Percentiles rank a stretch among this genome's conserved stretches.
Conservation (phyloP, 2,329 filamentous ascomycete genomes). For the Trichophyton equinum region DNA sequence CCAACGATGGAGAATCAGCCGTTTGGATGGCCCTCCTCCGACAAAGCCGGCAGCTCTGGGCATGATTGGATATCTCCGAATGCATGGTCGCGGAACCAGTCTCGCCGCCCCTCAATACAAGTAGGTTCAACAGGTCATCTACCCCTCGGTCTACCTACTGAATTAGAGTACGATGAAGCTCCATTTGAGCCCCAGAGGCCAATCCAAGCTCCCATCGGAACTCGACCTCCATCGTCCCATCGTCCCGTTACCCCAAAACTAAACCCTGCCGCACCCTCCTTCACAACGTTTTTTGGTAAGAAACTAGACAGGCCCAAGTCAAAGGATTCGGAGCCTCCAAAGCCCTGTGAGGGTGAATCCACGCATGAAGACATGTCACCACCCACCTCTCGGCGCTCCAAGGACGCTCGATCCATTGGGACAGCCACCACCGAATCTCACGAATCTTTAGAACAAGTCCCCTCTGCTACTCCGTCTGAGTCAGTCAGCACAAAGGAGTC, state of each 20-base stretch:
- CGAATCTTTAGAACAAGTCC: slow-evolving; percentile 37
- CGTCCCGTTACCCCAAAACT: slow-evolving; percentile 48
- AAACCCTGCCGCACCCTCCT: slow-evolving; percentile 81
- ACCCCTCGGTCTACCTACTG: slow-evolving; percentile 42
- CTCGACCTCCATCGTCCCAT: slow-evolving; percentile 51
- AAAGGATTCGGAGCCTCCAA: slow-evolving; percentile 18
- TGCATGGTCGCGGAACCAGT: slow-evolving; percentile 64
- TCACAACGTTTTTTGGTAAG: slow-evolving; percentile 58
- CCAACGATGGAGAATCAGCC: slow-evolving; percentile 68
- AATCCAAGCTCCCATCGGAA: slow-evolving; percentile 62
- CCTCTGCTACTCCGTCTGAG: slow-evolving; percentile 32
- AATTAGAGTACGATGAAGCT: slow-evolving; percentile 37
- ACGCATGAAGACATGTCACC: slow-evolving; percentile 28
- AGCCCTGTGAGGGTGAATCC: slow-evolving; percentile 19
- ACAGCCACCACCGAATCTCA: slow-evolving; percentile 36
- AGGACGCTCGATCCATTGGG: slow-evolving; percentile 33
- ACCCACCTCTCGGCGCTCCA: slow-evolving; percentile 33
- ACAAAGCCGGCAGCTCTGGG: slow-evolving; percentile 41
- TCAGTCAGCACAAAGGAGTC: slow-evolving; percentile 34
- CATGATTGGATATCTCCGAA: slow-evolving; percentile 42
- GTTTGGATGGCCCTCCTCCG: slow-evolving; percentile 51
- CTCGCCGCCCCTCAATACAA: slow-evolving; percentile 68
- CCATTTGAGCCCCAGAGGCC: slow-evolving; percentile 39
- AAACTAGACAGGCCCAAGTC: slow-evolving; percentile 30
- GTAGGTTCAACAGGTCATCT: slow-evolving; percentile 58